Evolutionary conservation across 495 filamentous ascomycete genomes (phyloP), one percentile per base, ranked within the genome.

Genomic region (Aspergillus bertholletiae): DNA sequence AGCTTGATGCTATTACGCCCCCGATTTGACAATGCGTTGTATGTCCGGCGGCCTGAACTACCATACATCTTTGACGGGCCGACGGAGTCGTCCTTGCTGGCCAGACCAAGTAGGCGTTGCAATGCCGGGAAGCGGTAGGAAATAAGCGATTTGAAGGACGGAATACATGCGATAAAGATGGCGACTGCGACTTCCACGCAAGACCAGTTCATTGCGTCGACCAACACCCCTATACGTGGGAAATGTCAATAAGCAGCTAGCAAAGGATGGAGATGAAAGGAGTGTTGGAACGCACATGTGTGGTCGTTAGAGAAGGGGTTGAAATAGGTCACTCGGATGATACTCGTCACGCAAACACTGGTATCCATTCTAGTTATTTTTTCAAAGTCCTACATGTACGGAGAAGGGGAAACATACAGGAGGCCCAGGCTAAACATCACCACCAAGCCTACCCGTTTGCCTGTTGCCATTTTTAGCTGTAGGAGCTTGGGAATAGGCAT

Each of bases 361-460:
- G 21, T 30, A 45, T 46, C 5, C 2, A 41, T 27, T 18, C 53
- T 43, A 60, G 28, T 40, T 6, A 11, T n/a, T 13, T 26, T 5
- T 17, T 44, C 7, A 32, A n/a, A n/a, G 21, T 9, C 34, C 7
- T n/a, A 21, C 18, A 7, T 26, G 17, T 9, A 23, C 40, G 30
- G 22, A 37, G 15, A 2, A 48, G 37, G n/a, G 46, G 21, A 12
- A 30, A 54, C 67, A 44, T 52, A 73, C 70, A 73, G 45, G 26
- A 68, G 45, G 28, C 71, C 71, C n/a, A 72, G 44, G 34, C 66
- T 56, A 37, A 73, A 74, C 57, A 74, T 55, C 20, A 63, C 30
- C 1, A 62, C 58, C 46, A 74, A 51, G 5, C 66, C 67, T 15
- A 58, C 37, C 26, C 67, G 66, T 51, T 74, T 66, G 8, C 55